A percentile compares a stretch with the other conserved stretches of the same genome.
These are phyloP conservation scores for Nemania sp. DNA, from an alignment of 2,329 filamentous ascomycete species.

Conservation along the genomic window DNA sequence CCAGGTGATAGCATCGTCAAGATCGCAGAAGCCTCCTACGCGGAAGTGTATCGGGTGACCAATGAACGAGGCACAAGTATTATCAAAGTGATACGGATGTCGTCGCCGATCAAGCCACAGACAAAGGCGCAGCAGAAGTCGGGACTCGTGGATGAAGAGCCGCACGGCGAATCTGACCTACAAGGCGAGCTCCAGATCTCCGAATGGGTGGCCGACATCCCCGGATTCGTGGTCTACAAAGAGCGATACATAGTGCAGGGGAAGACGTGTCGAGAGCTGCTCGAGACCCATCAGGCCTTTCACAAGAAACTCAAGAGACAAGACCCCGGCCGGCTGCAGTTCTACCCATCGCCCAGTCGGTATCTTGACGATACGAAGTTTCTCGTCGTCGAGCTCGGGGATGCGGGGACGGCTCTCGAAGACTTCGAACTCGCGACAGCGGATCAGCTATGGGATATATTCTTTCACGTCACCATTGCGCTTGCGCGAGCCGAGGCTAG, in stretches of 20 bases:
- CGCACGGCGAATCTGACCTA: constrained; percentile 59
- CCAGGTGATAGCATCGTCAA: constrained; percentile 59
- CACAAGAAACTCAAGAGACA: constrained; percentile 58
- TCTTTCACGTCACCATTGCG: constrained; percentile 63
- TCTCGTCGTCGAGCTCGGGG: constrained; percentile 65
- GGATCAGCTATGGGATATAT: constrained; percentile 66
- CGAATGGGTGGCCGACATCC: constrained; percentile 66
- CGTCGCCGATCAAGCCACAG: constrained; percentile 61
- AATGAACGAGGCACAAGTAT: constrained; percentile 65
- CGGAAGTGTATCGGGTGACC: constrained; percentile 67
- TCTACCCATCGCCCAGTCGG: constrained; percentile 64
- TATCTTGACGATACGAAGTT: constrained; percentile 64
- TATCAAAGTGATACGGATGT: constrained; percentile 66
- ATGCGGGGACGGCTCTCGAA: constrained; percentile 64
- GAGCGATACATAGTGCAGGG: constrained; percentile 65
- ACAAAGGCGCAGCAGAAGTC: constrained; percentile 60
- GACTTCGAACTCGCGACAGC: constrained; percentile 56
- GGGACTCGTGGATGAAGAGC: constrained; percentile 62
- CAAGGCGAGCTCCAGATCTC: constrained; percentile 65
- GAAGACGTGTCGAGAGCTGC: constrained; percentile 55
- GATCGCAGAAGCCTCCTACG: constrained; percentile 69
- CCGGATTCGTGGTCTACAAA: constrained; percentile 69
- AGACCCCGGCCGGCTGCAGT: constrained; percentile 61
- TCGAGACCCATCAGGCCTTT: constrained; percentile 64
- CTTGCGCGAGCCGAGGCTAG: constrained; percentile 62